phyloP scores from a whole-genome alignment of 1,284 basidiomycete genomes.

The Cryptococcus sp. region DNA sequence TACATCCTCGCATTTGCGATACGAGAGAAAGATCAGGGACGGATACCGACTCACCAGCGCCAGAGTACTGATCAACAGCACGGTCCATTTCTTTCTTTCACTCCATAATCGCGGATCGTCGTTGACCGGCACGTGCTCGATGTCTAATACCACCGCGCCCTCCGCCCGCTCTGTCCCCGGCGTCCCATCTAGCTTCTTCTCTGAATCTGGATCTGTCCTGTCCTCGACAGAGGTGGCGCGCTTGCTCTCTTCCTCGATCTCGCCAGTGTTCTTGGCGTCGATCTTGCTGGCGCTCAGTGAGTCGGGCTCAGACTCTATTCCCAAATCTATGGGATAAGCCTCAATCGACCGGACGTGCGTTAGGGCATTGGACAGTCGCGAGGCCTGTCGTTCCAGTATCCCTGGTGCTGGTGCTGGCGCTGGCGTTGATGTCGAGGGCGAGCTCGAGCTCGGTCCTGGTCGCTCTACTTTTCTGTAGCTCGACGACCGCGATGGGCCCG shows the following conservation, averaged over 20 bases:
- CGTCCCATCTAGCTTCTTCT: no score
- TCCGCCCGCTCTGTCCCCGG: neutral
- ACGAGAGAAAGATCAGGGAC: no score
- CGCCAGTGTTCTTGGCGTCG: no score
- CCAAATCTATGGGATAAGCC: constrained; percentile 16
- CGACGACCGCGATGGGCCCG: no score
- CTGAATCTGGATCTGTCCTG: no score
- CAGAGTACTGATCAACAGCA: constrained; percentile 38
- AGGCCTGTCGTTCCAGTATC: constrained; percentile 12
- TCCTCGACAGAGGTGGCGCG: no score
- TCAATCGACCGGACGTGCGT: constrained; percentile 19
- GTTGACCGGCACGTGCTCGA: constrained; percentile 67
- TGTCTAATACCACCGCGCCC: constrained; percentile 54
- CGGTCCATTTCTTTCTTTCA: constrained; percentile 60
- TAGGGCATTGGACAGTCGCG: constrained; percentile 14
- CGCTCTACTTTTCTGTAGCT: no score
- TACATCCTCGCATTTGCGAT: no score
- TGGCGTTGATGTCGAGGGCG: neutral
- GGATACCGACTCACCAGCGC: constrained; percentile 36
- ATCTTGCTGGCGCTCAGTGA: no score
- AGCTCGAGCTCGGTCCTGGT: no score
- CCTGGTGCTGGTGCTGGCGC: neutral
- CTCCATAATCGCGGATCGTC: constrained; percentile 81
- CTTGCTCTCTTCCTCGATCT: no score
- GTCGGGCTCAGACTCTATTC: neutral